A percentile compares a stretch with the other conserved stretches of the same genome.
These are phyloP conservation scores for Colletotrichum caudatum DNA, from an alignment of 2,329 filamentous ascomycete species.

Conservation along the genomic window DNA sequence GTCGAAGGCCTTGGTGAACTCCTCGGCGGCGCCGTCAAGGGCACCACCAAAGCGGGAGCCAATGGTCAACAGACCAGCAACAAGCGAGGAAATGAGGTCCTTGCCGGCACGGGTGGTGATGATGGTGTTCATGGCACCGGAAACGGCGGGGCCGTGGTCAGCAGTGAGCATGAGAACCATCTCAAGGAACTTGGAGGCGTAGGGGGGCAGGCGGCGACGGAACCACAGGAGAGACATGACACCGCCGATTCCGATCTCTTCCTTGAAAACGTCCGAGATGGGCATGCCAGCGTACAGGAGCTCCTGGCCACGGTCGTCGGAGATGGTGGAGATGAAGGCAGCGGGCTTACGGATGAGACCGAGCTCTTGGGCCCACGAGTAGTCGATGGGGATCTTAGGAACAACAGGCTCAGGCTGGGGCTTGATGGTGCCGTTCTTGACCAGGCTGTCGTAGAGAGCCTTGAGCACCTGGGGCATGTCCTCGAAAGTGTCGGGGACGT, in stretches of 20 bases:
- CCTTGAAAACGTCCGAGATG: conserved; percentile 99
- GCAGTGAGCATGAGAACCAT: conserved; percentile 99
- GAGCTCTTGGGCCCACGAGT: conserved; percentile 99
- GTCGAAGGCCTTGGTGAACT: conserved; percentile 98
- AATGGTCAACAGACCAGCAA: conserved; percentile 97
- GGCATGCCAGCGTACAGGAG: conserved; percentile 99
- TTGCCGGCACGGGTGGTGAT: conserved; percentile 99
- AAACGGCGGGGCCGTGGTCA: conserved; percentile 98
- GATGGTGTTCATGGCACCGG: conserved; percentile 99
- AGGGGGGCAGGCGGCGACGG: conserved; percentile 94
- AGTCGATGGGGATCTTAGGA: conserved; percentile 99
- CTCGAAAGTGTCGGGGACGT: conserved; percentile 96
- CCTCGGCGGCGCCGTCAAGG: conserved; percentile 95
- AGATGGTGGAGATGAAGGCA: conserved; percentile 99
- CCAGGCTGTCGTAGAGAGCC: conserved; percentile 87
- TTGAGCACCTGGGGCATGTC: conserved; percentile 85
- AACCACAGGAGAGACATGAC: conserved; percentile 99
- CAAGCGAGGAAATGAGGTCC: conserved; percentile 95
- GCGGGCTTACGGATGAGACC: conserved; percentile 99
- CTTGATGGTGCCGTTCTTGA: conserved; percentile 85
- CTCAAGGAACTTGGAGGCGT: conserved; percentile 98
- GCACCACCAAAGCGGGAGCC: conserved; percentile 99
- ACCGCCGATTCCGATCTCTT: conserved; percentile 99
- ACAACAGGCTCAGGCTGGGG: conserved; percentile 90
- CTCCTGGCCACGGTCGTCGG: conserved; percentile 99